Conservation (phyloP, 2,329 filamentous ascomycete genomes). For the Diaporthe caulivora region DNA sequence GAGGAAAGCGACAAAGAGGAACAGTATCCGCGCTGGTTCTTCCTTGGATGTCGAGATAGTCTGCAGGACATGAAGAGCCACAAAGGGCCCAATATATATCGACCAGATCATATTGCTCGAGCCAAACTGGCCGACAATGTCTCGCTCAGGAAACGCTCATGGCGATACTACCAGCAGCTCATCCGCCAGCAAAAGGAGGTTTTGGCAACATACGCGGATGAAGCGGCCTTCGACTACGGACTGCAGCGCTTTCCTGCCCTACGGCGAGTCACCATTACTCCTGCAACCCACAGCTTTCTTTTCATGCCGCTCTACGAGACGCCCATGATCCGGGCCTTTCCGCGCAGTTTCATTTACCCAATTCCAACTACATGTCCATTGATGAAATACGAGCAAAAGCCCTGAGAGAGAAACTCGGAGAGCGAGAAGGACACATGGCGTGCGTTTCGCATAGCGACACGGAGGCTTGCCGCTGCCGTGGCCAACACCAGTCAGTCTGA, state of each 20-base stretch:
- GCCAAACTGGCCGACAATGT: constrained; percentile 24
- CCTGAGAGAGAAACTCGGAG: constrained; percentile 26
- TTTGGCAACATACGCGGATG: constrained; percentile 40
- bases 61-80: neutral
- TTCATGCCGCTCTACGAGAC: constrained; percentile 54
- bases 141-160: constrained; percentile 38
- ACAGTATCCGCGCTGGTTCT: neutral
- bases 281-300: constrained; percentile 52
- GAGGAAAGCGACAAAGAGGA: constrained; percentile 2
- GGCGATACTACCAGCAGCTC: constrained; percentile 49
- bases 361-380: constrained; percentile 49
- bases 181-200: constrained; percentile 50
- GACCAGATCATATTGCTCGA: constrained; percentile 4
- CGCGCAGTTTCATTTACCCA: constrained; percentile 54
- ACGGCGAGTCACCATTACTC: constrained; percentile 53
- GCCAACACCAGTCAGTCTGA: neutral
- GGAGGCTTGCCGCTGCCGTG: constrained; percentile 43
- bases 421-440: constrained; percentile 44
- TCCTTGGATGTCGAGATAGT: neutral
- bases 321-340: constrained; percentile 56
- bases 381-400: neutral
- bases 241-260: constrained; percentile 49
- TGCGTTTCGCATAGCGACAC: constrained; percentile 48
- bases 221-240: constrained; percentile 47
- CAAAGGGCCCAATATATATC: neutral